Evolutionary conservation across 805 yeast genomes (phyloP), one percentile per base, ranked within the genome.

Genomic region (Scheffersomyces amazonensis): DNA sequence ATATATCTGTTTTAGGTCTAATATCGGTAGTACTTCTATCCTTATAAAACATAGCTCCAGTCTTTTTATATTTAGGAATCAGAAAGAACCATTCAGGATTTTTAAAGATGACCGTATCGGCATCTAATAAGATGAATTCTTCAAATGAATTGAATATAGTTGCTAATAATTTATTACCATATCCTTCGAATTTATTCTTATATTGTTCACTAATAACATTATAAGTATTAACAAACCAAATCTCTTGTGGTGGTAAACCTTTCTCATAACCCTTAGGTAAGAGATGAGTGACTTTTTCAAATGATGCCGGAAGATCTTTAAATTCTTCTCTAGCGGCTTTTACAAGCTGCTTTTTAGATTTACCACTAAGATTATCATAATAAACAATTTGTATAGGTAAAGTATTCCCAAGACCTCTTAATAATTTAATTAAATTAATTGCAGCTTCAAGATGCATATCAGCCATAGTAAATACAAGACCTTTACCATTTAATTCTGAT

Each of bases 41-140:
- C 34, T 47, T 47, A 43, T 49, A 57, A 31, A 54, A 48, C 16
- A 47, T 40, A 2, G 59, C 44, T 7, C 49, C 49, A 6, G 49
- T 35, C 10, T 36, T 21, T 28, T 27, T 34, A 34, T 54, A 54
- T 31, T 47, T 40, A 3, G 36, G 32, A 10, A 30, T 27, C 6
- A 37, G 23, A 29, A 51, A 48, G 28, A 51, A 44, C 5, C 39
- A 43, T 18, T 38, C 39, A 42, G 63, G 42, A 41, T 47, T 37
- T 28, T 62, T 44, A 25, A 68, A 43, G 2, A 67, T 61, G 4
- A 62, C 69, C 1, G 62, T 42, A 43, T 68, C 73, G 16, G 71
- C 70, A 44, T 68, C 73, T 27, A 67, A 29, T 12, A 68, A 44
- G 7, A 68, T 42, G 2, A 58, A 50, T 30, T 63, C 68, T 19